Conservation (phyloP, 2,329 filamentous ascomycete species). For the Penicillium decumbens region DNA sequence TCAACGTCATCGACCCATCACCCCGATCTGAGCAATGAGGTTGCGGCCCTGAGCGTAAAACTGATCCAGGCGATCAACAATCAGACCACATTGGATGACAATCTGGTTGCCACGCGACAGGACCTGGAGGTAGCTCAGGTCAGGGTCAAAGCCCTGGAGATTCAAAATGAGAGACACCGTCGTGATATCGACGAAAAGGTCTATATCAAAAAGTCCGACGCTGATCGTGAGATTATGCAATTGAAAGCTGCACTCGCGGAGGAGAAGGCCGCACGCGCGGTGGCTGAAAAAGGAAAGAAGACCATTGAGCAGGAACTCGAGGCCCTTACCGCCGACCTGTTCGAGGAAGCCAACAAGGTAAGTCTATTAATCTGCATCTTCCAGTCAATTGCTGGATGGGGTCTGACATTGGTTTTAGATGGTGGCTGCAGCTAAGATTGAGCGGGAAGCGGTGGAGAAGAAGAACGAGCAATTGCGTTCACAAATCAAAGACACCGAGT, state of each 20-base stretch:
- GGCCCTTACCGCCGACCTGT: slow-evolving; percentile 83
- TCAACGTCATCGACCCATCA: slow-evolving; percentile 43
- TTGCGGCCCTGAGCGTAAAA: slow-evolving; percentile 87
- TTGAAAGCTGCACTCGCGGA: slow-evolving; percentile 58
- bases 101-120: slow-evolving; percentile 72
- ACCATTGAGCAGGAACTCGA: slow-evolving; percentile 90
- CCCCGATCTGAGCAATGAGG: slow-evolving; percentile 66
- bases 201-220: slow-evolving; percentile 67
- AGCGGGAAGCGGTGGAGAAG: slow-evolving; percentile 73
- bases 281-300: slow-evolving; percentile 73
- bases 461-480: slow-evolving; percentile 83
- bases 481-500: slow-evolving; percentile 82
- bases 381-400: background rate
- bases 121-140: slow-evolving; percentile 72
- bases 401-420: slow-evolving; percentile 52
- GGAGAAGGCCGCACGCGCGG: slow-evolving; percentile 60
- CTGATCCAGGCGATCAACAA: slow-evolving; percentile 97
- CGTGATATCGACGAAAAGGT: slow-evolving; percentile 67
- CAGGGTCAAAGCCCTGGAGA: slow-evolving; percentile 64
- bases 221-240: slow-evolving; percentile 66
- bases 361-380: slow-evolving; percentile 8
- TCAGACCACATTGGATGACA: slow-evolving; percentile 87
- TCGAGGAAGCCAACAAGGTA: slow-evolving; percentile 91
- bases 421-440: slow-evolving; percentile 83
- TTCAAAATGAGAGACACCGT: slow-evolving; percentile 63